phyloP scores from a whole-genome alignment of 2,329 filamentous ascomycete species.

The Scopulariopsis brevicaulis region DNA sequence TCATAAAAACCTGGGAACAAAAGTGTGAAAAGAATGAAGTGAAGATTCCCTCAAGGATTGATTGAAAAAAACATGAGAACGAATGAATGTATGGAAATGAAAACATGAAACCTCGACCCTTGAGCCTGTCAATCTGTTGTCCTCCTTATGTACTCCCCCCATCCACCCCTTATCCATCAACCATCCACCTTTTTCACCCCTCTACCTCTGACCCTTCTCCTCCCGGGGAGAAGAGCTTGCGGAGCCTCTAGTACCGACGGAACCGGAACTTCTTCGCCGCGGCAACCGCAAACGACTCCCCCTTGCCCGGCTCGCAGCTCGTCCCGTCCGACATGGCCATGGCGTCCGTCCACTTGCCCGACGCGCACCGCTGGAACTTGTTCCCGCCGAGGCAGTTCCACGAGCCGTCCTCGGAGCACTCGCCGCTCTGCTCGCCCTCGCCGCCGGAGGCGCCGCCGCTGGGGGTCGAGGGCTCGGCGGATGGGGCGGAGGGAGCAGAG shows the following conservation, averaged over 20 bases:
- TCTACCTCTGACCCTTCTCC: neutral
- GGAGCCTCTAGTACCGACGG: neutral
- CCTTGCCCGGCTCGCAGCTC: constrained; percentile 26
- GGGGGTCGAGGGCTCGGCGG: constrained; percentile 10
- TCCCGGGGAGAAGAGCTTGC: neutral
- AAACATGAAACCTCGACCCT: neutral
- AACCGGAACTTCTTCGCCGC: constrained; percentile 1
- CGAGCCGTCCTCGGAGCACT: constrained; percentile 38
- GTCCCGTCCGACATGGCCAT: constrained; percentile 42
- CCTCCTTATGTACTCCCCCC: neutral
- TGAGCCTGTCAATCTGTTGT: neutral
- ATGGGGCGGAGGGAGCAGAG: constrained; percentile 8
- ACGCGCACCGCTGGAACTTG: constrained; percentile 52
- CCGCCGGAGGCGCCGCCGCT: constrained; percentile 5
- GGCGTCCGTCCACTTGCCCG: constrained; percentile 38
- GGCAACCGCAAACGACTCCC: constrained; percentile 12
- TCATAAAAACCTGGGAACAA: neutral
- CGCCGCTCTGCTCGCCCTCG: constrained; percentile 9
- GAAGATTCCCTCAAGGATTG: neutral
- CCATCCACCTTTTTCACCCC: neutral
- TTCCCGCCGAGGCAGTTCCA: constrained; percentile 47
- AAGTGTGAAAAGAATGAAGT: neutral
- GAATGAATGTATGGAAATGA: neutral
- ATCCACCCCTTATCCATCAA: neutral
- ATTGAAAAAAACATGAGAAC: neutral